Base-by-base conservation (phyloP, 2,329 filamentous ascomycete species). In the Nemania sp. region DNA sequence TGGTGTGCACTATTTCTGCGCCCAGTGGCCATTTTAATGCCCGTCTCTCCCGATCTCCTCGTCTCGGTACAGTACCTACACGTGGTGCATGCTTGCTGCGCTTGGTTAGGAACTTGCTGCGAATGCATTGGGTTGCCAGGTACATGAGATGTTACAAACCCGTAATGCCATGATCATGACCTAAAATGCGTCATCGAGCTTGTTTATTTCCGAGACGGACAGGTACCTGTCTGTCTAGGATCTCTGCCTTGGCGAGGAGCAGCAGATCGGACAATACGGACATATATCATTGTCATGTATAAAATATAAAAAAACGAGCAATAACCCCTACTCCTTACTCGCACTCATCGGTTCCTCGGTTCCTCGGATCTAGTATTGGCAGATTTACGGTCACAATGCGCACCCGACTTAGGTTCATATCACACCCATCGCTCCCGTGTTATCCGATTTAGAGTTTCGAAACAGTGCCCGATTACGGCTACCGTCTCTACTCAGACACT, bases 271-370 rank as follows among this genome's bases (percentile, higher is more conserved):
- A n/a, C n/a, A n/a, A n/a, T n/a, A n/a, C n/a, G n/a, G n/a, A n/a
- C n/a, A n/a, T n/a, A n/a, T n/a, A n/a, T n/a, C n/a, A n/a, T n/a
- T n/a, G n/a, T n/a, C n/a, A n/a, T n/a, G n/a, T n/a, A n/a, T n/a
- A n/a, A n/a, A n/a, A n/a, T n/a, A n/a, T n/a, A n/a, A n/a, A 29
- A 4, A 29, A 29, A 4, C 25, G 7, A 29, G 25, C 40, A 34
- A 17, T 43, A 46, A 48, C 18, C 35, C 29, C 42, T 47, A 42
- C 42, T 54, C 50, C 29, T 48, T 47, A 42, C 42, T 54, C 50
- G 48, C 21, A 32, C 13, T 17, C n/a, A 34, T 54, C 43, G 46
- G 39, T 47, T 48, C 25, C 29, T 54, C 37, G 37, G 40, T 32
- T 54, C 25, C n/a, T 45, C 15, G 35, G 18, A n/a, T 32, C 12